phyloP scores from a whole-genome alignment of 305 asterid species.

The Solanum aculeatissimum region DNA sequence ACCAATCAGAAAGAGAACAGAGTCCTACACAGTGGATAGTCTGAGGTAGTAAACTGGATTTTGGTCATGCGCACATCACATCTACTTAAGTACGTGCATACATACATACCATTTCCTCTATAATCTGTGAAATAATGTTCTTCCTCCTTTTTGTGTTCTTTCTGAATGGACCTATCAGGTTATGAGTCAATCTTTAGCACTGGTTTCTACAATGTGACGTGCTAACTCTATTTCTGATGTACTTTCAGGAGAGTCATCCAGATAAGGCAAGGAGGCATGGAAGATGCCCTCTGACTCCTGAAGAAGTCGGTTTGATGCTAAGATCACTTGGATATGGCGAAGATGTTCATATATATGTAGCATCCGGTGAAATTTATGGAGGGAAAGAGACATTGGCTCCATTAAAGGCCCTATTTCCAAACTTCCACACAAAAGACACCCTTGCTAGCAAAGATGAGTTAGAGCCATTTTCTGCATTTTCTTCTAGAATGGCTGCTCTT shows the following conservation, averaged over 20 bases:
- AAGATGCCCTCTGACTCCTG: constrained; percentile 90
- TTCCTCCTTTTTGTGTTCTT: background rate
- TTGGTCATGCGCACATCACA: background rate
- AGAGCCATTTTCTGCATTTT: constrained; percentile 58
- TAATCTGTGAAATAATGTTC: background rate
- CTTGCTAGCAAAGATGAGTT: constrained; percentile 59
- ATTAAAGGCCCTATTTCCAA: constrained; percentile 81
- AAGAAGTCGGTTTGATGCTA: constrained; percentile 90
- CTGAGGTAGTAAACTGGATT: background rate
- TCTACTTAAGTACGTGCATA: background rate
- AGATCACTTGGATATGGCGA: constrained; percentile 81
- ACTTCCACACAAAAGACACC: constrained; percentile 71
- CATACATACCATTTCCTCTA: background rate
- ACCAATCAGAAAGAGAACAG: background rate
- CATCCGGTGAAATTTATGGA: constrained; percentile 93
- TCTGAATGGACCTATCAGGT: background rate
- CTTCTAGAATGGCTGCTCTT: constrained; percentile 91
- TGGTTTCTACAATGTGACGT: background rate
- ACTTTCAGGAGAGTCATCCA: constrained; percentile 60
- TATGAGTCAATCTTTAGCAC: background rate
- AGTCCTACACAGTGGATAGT: background rate
- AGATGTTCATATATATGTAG: constrained; percentile 77
- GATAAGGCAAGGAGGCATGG: constrained; percentile 91
- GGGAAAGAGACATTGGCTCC: constrained; percentile 83
- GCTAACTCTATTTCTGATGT: background rate